Percentiles rank a stretch among this genome's conserved stretches.
phyloP scores from a whole-genome alignment of 306 rosid genomes.

The Cajanus cajan region DNA sequence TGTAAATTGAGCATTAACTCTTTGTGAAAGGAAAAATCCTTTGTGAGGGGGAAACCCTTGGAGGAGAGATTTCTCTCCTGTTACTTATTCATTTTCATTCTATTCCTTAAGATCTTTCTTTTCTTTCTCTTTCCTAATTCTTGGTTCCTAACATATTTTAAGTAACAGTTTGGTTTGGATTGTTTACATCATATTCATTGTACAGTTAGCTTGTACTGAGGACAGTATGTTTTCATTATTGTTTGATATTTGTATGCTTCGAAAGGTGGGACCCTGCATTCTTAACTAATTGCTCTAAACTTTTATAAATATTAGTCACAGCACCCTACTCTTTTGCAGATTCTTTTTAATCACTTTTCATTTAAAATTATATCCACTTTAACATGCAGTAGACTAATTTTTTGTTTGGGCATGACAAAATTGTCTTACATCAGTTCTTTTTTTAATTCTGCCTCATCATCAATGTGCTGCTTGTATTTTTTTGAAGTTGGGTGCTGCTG shows the following conservation, averaged over 20 bases:
- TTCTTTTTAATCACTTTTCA: not conserved
- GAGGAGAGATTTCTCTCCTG: too few species aligned
- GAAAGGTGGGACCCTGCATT: not conserved
- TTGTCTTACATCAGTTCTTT: not conserved
- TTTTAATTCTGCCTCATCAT: not conserved
- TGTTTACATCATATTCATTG: not conserved
- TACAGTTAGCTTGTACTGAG: not conserved
- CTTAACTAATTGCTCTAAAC: not conserved
- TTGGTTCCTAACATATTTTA: too few species aligned
- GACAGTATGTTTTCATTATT: not conserved
- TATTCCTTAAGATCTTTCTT: too few species aligned
- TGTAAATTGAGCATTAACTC: too few species aligned
- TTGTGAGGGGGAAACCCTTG: too few species aligned
- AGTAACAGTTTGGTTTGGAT: not conserved
- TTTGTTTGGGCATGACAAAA: not conserved
- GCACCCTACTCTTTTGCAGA: not conserved
- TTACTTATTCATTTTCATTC: too few species aligned
- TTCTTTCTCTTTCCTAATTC: too few species aligned
- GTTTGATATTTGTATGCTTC: not conserved
- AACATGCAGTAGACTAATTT: not conserved
- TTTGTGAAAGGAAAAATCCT: too few species aligned
- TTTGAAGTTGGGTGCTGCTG: slow-evolving; percentile 92
- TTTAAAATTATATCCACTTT: not conserved
- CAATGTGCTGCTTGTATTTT: not conserved
- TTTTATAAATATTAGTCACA: not conserved